Base-by-base conservation (phyloP, 2,329 filamentous ascomycete genomes). In the Dothiorella sarmentorum region DNA sequence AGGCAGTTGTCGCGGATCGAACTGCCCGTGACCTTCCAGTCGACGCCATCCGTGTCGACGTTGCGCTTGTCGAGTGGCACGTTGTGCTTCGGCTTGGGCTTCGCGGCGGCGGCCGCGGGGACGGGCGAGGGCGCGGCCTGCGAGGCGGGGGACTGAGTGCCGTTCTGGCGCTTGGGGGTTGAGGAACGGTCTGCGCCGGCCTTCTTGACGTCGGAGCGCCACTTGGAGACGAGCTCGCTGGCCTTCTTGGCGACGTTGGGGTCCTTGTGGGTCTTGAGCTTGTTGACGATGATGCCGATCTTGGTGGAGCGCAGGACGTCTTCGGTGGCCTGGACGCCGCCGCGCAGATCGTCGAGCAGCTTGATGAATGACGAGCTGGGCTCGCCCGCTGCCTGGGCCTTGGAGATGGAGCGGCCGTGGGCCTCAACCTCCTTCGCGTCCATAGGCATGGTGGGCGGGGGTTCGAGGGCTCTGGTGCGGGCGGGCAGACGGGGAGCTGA, bases 281-380 rank as follows among this genome's bases (percentile, higher is more conserved):
- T 93, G 73, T 92, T 93, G 63, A 97, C 89, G 52, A 88, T 85
- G 64, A 96, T 87, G 66, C 94, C 94, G 53, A 96, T 93, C 66
- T 88, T 89, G n/a, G 93, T 97, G 40, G 88, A 88, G 69, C 93
- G 86, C 64, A 99, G 80, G 66, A 96, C 83, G 66, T 97, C 91
- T 76, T 99, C 94, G 2, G 90, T 94, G 9, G 92, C 89, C 45
- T 84, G 83, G 33, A 93, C 86, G 62, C 90, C 89, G 68, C 87
- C 86, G 76, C 93, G 90, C 37, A 97, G 80, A 52, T 87, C 84
- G 67, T 88, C 86, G 56, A 99, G 79, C 62, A 97, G 81, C 55
- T 82, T 80, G 58, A 95, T 78, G 52, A 96, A 82, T 61, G 84
- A 88, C 38, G 86, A 76, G 24, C 89, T 70, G 4, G 91, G 85